Evolutionary conservation across 2,329 filamentous ascomycete genomes (phyloP), one percentile per base, ranked within the genome.

Genomic region (Paecilomyces formosus): DNA sequence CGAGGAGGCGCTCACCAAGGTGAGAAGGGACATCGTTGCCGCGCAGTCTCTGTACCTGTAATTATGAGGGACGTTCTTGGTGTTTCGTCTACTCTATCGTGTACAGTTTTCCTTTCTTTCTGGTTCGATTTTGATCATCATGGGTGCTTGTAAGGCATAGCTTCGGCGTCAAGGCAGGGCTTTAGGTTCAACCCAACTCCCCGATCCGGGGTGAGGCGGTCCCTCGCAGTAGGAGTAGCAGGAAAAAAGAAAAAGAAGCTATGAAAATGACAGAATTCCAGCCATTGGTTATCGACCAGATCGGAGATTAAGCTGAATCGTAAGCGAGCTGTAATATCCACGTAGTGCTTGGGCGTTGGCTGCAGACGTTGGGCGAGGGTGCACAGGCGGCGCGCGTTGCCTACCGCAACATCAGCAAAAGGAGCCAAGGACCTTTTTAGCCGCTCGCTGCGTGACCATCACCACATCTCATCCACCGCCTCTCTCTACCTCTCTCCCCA

Each of bases 21-120:
- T 97, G 57, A 85, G 90, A 74, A 84, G 94, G 69, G 94, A 97
- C 73, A 92, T 99, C 72, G 93, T 99, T 60, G 92, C 93, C 24
- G 91, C 93, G 54, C 92, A 97, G 79, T 95, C 89, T 67, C 79
- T 97, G 74, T 97, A 97, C 72, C 81, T 97, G 73, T 94, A 86
- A 77, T 61, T 57, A 26, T 54, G 49, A 56, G 39, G 18, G 39
- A 18, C 22, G 7, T 22, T 55, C 6, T 45, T 24, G 26, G 22
- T 28, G 18, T 18, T 15, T 22, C 26, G 3, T 9, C 26, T 45
- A 18, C 7, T 45, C 15, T 45, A n/a, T 15, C n/a, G 13, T n/a
- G 35, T 18, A 45, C 52, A 33, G 24, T 6, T 50, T 60, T 56
- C 63, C 49, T 62, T 56, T 53, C 12, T 55, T 60, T 57, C 53